These are phyloP conservation scores for Eucalyptus melliodora DNA, from an alignment of 345 rosid genomes.

Conservation along the genomic window DNA sequence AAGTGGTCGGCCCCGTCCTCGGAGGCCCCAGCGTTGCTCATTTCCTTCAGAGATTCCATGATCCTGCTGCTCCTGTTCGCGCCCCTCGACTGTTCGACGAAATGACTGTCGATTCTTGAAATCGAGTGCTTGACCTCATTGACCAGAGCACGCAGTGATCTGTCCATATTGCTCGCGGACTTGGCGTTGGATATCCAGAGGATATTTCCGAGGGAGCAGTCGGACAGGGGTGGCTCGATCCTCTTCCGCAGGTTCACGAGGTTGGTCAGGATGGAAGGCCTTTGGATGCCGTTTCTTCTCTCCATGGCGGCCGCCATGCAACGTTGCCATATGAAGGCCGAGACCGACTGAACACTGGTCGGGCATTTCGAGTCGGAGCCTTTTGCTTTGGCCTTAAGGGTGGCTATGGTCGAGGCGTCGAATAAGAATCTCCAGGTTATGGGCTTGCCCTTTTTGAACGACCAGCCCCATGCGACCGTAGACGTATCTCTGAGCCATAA, in stretches of 20 bases:
- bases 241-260: conserved; percentile 18
- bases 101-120: neutral
- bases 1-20: neutral
- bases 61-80: neutral
- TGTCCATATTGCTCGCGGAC: neutral
- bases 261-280: conserved; percentile 14
- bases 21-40: neutral
- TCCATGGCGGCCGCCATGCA: neutral
- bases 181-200: conserved; percentile 6
- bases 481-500: conserved; percentile 13
- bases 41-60: neutral
- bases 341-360: conserved; percentile 14
- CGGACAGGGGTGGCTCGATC: conserved; percentile 1
- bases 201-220: conserved; percentile 28
- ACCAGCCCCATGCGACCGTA: conserved; percentile 7
- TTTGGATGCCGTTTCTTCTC: neutral
- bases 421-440: conserved; percentile 22
- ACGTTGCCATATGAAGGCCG: conserved; percentile 27
- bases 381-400: neutral
- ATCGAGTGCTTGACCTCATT: neutral
- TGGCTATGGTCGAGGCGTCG: conserved; percentile 2
- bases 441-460: conserved; percentile 14
- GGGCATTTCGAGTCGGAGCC: neutral
- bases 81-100: neutral
- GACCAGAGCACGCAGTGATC: conserved; percentile 18